Evolutionary conservation across 1,284 basidiomycete genomes (phyloP), one percentile per base, ranked within the genome.

Genomic region (Kalmanozyma brasiliensis): DNA sequence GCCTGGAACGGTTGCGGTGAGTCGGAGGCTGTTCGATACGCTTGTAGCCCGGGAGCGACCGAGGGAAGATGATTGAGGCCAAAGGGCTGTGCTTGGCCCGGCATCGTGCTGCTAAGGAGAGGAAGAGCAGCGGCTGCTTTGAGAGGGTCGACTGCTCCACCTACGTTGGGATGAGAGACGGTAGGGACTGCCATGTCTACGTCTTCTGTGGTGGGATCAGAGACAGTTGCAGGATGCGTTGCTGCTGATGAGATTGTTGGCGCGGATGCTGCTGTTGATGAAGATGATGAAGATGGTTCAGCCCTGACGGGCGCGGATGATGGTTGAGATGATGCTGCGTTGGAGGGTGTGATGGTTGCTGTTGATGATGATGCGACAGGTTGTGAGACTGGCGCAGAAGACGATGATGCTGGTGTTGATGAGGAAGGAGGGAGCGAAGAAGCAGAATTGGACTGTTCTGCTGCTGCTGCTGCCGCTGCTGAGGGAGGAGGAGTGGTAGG

Each of bases 1-100:
- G 62, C 30, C 24, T 64, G 56, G 45, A 72, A 58, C 22, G 63
- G 56, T 29, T 66, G 59, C 9, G 68, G 49, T 9, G 61, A 32
- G 34, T 52, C 40, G 26, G 56, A 40, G 2, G 59, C 44, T 19
- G 59, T 55, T 23, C 53, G 51, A 11, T 67, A 67, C 20, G 59
- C 30, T 14, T 63, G 63, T 2, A 49, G 48, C 43, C 57, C 24
- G 4, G 62, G 53, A 20, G 43, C 59, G 40, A 34, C 58, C 1
- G 61, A 32, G 36, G 49, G 52, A 2, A 61, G 30, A 23, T 44
- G 52, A 17, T 35, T 36, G 34, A 56, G 42, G 33, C 67, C 55
- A 13, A 58, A 48, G 20, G 37, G 53, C 42, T 64, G 61, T 13
- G 56, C 49, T 22, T 58, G 42, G 8, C 49, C 47, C 41, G 60